These are phyloP conservation scores for Lycium ferocissimum DNA, from an alignment of 257 asterid species.

Conservation along the genomic window DNA sequence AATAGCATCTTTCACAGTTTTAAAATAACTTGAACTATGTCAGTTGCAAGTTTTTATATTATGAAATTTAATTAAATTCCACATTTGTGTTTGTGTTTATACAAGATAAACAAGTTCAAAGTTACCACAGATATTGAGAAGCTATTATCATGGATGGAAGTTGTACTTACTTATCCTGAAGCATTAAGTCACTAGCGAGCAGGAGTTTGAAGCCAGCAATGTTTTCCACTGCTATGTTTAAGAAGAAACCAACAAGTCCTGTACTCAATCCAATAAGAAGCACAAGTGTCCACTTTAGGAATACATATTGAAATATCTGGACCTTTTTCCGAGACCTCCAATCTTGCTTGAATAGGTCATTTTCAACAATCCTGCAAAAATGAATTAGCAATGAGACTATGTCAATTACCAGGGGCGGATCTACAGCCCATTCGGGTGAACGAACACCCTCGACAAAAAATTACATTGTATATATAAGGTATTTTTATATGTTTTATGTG, in stretches of 20 bases:
- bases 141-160: conserved; percentile 23
- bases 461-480: no score
- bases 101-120: conserved; percentile 4
- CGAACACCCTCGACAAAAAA: no score
- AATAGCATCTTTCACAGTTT: neutral
- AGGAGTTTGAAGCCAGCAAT: conserved; percentile 90
- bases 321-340: conserved; percentile 89
- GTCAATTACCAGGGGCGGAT: no score
- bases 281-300: conserved; percentile 90
- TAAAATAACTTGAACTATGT: neutral
- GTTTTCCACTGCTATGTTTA: conserved; percentile 90
- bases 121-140: conserved; percentile 13
- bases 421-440: no score
- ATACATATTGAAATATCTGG: conserved; percentile 79
- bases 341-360: conserved; percentile 90
- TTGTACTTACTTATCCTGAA: conserved; percentile 60
- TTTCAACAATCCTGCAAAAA: conserved; percentile 83
- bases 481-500: no score
- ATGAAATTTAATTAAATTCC: neutral
- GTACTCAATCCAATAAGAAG: conserved; percentile 87
- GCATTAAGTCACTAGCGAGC: conserved; percentile 67
- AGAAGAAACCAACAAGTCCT: conserved; percentile 82
- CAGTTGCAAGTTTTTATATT: neutral
- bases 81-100: neutral
- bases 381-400: neutral